Base-by-base conservation (phyloP, 2,329 filamentous ascomycete genomes). In the Talaromyces sp. region DNA sequence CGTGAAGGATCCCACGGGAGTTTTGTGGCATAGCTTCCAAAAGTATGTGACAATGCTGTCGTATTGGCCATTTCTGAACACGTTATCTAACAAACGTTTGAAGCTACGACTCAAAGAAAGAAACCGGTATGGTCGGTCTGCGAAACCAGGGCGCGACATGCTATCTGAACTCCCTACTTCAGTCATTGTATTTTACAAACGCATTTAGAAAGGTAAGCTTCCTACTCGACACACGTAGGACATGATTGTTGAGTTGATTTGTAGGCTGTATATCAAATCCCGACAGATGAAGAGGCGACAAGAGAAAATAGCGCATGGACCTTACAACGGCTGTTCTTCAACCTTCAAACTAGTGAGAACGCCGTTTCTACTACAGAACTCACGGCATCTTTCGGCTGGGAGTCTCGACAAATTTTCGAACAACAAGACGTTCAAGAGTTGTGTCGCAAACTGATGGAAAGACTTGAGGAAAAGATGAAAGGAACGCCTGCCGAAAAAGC, bases 371-470 rank as follows among this genome's bases (percentile, higher is more conserved):
- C 95, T 1, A 93, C 90, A 60, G 95, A 99, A 74, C 86, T 99
- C 45, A 99, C 95, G 7, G 91, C 92, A 70, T 98, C 95, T 0
- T 99, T 99, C 76, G 95, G 95, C 27, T 99, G 95, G 95, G 94
- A 99, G 73, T 96, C 94, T 2, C 88, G 93, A 69, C 94, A 99
- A 74, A 97, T 98, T 62, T 99, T 99, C 72, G 94, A 98, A 79
- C 95, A 99, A 76, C 95, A 99, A 78, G 95, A 99, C 78, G 95
- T 99, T 9, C 95, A 99, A 76, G 95, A 99, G 76, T 83, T 99
- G 39, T 98, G 93, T 39, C 87, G 96, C 65, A 97, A 98, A 76
- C 84, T 99, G 68, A 99, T 99, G 91, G 95, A 99, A 79, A 89
- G 92, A 66, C 89, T 99, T 80, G 96, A 99, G 75, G 91, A 95